phyloP scores from a whole-genome alignment of 768 basidiomycete genomes.

The Lepiota subincarnata region DNA sequence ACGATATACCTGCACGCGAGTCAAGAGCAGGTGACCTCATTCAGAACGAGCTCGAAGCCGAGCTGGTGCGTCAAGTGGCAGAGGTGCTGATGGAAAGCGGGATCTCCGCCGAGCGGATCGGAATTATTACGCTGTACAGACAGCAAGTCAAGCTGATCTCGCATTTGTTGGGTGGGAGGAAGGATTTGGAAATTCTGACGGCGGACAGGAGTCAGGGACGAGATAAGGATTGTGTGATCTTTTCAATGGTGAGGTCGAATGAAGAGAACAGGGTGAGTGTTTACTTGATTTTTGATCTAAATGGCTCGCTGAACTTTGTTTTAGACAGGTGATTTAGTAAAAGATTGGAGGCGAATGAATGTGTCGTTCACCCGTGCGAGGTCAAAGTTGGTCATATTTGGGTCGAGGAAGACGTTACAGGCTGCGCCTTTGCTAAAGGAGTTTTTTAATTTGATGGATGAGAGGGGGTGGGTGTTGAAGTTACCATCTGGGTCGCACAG shows the following conservation, averaged over 20 bases:
- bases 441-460: constrained; percentile 78
- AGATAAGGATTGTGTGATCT: constrained; percentile 93
- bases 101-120: constrained; percentile 67
- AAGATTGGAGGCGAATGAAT: constrained; percentile 96
- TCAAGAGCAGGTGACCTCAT: constrained; percentile 84
- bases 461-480: constrained; percentile 62
- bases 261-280: constrained; percentile 64
- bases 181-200: constrained; percentile 78
- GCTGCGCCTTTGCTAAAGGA: constrained; percentile 56
- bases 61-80: constrained; percentile 60
- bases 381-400: constrained; percentile 87
- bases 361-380: constrained; percentile 94
- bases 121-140: constrained; percentile 87
- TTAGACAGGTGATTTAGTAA: constrained; percentile 88
- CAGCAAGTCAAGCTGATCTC: constrained; percentile 92
- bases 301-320: constrained; percentile 1
- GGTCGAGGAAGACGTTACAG: constrained; percentile 76
- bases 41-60: constrained; percentile 83
- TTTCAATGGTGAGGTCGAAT: constrained; percentile 91
- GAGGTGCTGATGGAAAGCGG: constrained; percentile 65
- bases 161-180: constrained; percentile 50
- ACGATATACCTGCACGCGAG: constrained; percentile 71
- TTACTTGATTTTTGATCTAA: not conserved
- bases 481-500: constrained; percentile 53
- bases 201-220: constrained; percentile 93